Percentiles rank a stretch among this genome's conserved stretches.
Conservation (phyloP, 495 filamentous ascomycete species). For the Bacidia rubella region DNA sequence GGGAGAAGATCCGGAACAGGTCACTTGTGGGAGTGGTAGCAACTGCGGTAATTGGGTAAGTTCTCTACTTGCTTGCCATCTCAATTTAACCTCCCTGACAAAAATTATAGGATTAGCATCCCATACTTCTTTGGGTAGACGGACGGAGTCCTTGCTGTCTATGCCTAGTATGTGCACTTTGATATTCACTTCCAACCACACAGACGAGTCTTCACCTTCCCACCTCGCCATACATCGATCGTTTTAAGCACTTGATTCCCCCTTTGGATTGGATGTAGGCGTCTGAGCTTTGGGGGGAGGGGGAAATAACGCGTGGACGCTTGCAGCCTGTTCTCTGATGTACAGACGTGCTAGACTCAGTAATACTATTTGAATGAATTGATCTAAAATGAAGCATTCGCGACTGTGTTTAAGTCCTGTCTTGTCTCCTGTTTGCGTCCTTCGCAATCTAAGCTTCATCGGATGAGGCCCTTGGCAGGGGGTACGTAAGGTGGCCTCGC, state of each 20-base stretch:
- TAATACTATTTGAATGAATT: not conserved
- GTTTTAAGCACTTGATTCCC: not conserved
- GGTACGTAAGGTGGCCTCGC: not conserved
- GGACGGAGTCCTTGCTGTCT: no score
- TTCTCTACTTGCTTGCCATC: constrained; percentile 15
- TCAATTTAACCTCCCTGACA: constrained; percentile 6
- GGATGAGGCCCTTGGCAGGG: not conserved
- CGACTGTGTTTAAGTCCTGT: no score
- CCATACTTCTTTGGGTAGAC: constrained; percentile 35
- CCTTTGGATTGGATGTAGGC: not conserved
- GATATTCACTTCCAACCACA: not conserved
- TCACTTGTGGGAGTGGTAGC: constrained; percentile 74
- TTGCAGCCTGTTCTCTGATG: not conserved
- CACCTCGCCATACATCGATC: not conserved
- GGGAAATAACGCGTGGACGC: not conserved
- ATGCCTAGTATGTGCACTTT: not conserved
- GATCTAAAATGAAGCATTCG: not conserved
- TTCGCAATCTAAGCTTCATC: no score
- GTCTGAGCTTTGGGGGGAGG: not conserved
- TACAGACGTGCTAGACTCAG: not conserved
- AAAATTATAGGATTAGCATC: constrained; percentile 37
- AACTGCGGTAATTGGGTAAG: constrained; percentile 79
- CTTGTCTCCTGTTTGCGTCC: no score
- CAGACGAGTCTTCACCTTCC: not conserved
- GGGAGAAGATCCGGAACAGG: constrained; percentile 68